Percentiles rank a stretch among this genome's conserved stretches.
Conservation (phyloP, 2,329 filamentous ascomycete genomes). For the Colletotrichum brevisporum region DNA sequence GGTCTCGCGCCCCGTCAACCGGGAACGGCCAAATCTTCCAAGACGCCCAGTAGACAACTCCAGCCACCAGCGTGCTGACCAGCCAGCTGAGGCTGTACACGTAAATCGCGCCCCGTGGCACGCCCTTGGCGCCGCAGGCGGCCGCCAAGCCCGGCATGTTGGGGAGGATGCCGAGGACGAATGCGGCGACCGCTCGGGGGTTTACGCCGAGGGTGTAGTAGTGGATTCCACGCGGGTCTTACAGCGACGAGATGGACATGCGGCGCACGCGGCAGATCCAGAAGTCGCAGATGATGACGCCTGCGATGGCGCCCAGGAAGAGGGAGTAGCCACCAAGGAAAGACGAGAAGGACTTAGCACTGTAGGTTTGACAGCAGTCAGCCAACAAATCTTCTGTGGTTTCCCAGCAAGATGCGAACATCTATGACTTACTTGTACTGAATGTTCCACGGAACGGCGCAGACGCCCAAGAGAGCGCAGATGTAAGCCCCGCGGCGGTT, state of each 20-base stretch:
- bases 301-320: constrained; percentile 55
- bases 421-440: constrained; percentile 38
- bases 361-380: neutral
- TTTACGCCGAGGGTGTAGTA: constrained; percentile 49
- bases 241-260: constrained; percentile 54
- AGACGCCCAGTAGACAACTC: constrained; percentile 30
- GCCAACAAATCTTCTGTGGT: no score
- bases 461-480: constrained; percentile 39
- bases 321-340: constrained; percentile 54
- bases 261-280: constrained; percentile 54
- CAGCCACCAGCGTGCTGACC: constrained; percentile 38
- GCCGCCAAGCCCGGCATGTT: constrained; percentile 44
- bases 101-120: constrained; percentile 37
- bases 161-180: constrained; percentile 48
- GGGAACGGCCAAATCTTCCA: constrained; percentile 26
- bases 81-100: constrained; percentile 46
- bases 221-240: constrained; percentile 60
- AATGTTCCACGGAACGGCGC: constrained; percentile 42
- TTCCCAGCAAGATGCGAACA: no score
- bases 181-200: constrained; percentile 49
- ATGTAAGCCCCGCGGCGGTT: constrained; percentile 63
- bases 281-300: constrained; percentile 54
- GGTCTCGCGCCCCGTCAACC: constrained; percentile 3
- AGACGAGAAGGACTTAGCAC: constrained; percentile 38
- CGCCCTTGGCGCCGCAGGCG: constrained; percentile 42